A percentile compares a stretch with the other conserved stretches of the same genome.
Conservation (phyloP, 257 asterid species). For the Solanum clarkiae region DNA sequence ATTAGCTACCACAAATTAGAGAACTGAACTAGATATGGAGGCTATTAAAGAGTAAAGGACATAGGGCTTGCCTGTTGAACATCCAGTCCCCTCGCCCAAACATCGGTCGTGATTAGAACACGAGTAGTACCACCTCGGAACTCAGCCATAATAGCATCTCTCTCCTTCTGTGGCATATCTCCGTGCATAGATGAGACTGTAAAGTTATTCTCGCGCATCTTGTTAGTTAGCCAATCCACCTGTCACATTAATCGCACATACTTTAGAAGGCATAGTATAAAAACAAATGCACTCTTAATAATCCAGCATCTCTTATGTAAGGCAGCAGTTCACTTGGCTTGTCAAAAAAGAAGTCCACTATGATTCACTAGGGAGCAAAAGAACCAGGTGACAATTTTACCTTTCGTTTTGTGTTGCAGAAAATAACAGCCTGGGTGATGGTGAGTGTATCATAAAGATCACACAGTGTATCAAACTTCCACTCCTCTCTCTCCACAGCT, state of each 20-base stretch:
- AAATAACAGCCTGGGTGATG: conserved; percentile 93
- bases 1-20: not conserved
- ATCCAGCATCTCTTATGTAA: not conserved
- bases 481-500: conserved; percentile 91
- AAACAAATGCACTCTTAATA: not conserved
- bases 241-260: conserved; percentile 4
- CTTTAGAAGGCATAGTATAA: not conserved
- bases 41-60: not conserved
- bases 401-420: conserved; percentile 94
- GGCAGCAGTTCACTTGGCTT: not conserved
- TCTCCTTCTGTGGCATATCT: conserved; percentile 96
- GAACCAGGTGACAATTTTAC: conserved; percentile 20
- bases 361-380: not conserved
- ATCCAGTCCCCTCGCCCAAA: conserved; percentile 98
- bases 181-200: conserved; percentile 98
- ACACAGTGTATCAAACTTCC: conserved; percentile 92
- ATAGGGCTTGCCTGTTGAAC: conserved; percentile 73
- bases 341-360: not conserved
- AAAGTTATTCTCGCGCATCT: conserved; percentile 83
- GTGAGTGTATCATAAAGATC: conserved; percentile 96
- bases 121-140: conserved; percentile 78
- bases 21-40: not conserved
- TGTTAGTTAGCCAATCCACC: conserved; percentile 92
- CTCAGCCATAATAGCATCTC: conserved; percentile 88
- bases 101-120: conserved; percentile 95